phyloP scores from a whole-genome alignment of 768 basidiomycete genomes.

The Clathrus columnatus region DNA sequence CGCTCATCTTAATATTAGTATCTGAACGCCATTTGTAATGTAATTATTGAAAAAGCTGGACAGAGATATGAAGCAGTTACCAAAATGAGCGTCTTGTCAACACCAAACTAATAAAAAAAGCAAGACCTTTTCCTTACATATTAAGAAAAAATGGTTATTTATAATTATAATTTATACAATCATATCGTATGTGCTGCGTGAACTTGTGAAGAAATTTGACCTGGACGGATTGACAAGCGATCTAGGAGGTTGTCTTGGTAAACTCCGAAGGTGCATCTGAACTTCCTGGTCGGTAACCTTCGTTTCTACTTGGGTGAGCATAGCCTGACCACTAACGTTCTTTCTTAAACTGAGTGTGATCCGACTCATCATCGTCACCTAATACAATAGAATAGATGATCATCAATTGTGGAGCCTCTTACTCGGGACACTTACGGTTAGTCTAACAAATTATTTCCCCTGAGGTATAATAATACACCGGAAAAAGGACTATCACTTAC shows the following conservation, averaged over 20 bases:
- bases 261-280: neutral
- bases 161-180: neutral
- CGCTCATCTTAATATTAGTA: conserved; percentile 64
- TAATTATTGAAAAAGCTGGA: conserved; percentile 91
- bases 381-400: conserved; percentile 1
- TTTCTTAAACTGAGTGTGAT: conserved; percentile 47
- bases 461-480: neutral
- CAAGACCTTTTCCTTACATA: neutral
- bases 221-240: neutral
- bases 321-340: neutral
- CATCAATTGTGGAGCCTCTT: neutral
- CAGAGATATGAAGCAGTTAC: conserved; percentile 34
- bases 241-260: neutral
- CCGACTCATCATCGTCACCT: conserved; percentile 61
- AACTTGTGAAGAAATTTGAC: neutral
- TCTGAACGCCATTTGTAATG: conserved; percentile 90
- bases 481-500: conserved; percentile 19
- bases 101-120: too few species aligned
- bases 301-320: neutral
- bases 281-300: neutral
- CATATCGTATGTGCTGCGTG: neutral
- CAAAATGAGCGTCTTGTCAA: too few species aligned
- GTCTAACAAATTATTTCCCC: neutral
- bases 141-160: neutral
- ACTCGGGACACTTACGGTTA: neutral